Base-by-base conservation (phyloP, 192 early-diverging fungal species). In the Rhizophagus clarus region DNA sequence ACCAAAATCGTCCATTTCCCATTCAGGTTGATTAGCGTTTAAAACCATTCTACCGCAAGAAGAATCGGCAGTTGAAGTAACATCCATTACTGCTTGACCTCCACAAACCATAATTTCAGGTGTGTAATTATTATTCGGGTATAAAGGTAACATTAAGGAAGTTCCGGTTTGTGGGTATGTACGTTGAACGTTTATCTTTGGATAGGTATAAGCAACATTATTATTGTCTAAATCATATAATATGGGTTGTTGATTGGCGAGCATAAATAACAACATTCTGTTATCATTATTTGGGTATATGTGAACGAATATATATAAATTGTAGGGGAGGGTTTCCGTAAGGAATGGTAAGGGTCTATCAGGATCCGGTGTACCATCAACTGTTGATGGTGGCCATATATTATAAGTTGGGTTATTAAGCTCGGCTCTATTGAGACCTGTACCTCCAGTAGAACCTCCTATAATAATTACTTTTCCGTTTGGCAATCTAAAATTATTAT, bases 101-200 rank as follows among this genome's bases (percentile, higher is more conserved):
- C 91, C 91, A 70, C 91, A 92, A 32, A 92, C 81, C 42, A 92
- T 78, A 14, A 92, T 81, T 77, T 88, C 85, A 7, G 86, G 83
- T 11, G 83, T 83, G 74, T 91, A 89, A 77, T 90, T 84, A 51
- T 88, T 88, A 40, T 73, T 79, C 0, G 90, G 87, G 22, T 83
- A 80, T 64, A 92, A 45, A 3, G 91, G 90, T 20, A 92, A 76
- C 78, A 92, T 71, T 2, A 89, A 81, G 1, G 87, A 87, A 14
- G 88, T 83, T 5, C 89, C 90, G 26, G 90, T 91, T 31, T 87
- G 73, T 8, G 90, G 90, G 78, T 91, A 91, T 2, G 83, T 84
- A 20, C 89, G 84, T 62, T 81, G 75, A n/a, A 85, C 88, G 9
- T 82, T 84, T 11, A 90, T 85, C 29, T 83, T 80, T 7, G 86